Base-by-base conservation (phyloP, 129 eudicot genomes). In the Calendula officinalis region DNA sequence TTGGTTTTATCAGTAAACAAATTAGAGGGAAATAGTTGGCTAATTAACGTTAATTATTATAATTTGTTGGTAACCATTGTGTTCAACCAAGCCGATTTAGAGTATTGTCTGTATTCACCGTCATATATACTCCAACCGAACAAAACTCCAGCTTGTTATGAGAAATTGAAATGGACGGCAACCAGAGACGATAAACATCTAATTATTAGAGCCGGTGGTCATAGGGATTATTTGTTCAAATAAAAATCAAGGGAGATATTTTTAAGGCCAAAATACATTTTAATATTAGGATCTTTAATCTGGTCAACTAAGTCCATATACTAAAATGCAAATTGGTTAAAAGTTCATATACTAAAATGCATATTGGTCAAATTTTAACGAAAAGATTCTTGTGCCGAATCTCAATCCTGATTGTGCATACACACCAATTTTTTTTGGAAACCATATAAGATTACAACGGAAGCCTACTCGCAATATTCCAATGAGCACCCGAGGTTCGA, bases 1-100 rank as follows among this genome's bases (percentile, higher is more conserved):
- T 72, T 73, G 67, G 57, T 60, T 60, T 50, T 49, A 61, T 71
- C 76, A 34, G 7, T 32, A 48, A 49, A 40, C 12, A 51, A 40
- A 30, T 36, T 12, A 9, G 34, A 22, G 30, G 30, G 54, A 42
- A 67, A 39, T 15, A 42, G 62, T 42, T 54, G 14, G 35, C 35
- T 37, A 54, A 39, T 4, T 13, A 49, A 49, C 13, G 4, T 34
- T 33, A 12, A 7, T 2, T 32, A 7, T 60, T 40, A 50, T 70
- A 59, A 50, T 50, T 50, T 48, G 16, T 52, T n/a, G 46, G 69
- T 42, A 52, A 62, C 3, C 59, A 4, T 47, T 38, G 3, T 69
- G 40, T 17, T 37, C 8, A 36, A 39, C 38, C 16, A 57, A 14
- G 62, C 15, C 40, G 7, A 22, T 51, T 22, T 47, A 47, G 53